These are phyloP conservation scores for Pachyrhizus erosus DNA, from an alignment of 306 rosid genomes.

Conservation along the genomic window DNA sequence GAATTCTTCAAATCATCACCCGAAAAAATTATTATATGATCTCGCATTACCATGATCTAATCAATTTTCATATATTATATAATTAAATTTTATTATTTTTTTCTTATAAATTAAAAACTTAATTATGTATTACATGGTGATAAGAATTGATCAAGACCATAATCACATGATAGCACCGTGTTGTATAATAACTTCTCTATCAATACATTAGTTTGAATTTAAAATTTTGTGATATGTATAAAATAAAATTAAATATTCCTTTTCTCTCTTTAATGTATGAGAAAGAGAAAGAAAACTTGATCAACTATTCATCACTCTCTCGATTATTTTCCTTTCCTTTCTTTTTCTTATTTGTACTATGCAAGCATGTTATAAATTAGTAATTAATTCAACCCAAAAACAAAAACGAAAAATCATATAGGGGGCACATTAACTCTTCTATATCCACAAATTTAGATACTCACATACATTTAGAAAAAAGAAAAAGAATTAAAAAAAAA, in stretches of 20 bases:
- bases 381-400: constrained; percentile 17
- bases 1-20: neutral
- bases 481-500: neutral
- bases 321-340: neutral
- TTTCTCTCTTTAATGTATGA: neutral
- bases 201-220: neutral
- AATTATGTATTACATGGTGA: neutral
- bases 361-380: constrained; percentile 30
- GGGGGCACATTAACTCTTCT: constrained; percentile 33
- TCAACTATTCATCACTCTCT: neutral
- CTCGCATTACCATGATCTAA: neutral
- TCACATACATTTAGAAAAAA: constrained; percentile 31
- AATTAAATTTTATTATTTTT: neutral
- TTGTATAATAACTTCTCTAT: neutral
- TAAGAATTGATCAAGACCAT: neutral
- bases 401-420: constrained; percentile 11
- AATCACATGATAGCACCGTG: too few relatives aligned
- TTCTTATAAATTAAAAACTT: neutral
- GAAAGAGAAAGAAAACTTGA: neutral
- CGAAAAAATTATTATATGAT: neutral
- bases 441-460: constrained; percentile 65
- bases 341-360: neutral
- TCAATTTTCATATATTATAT: neutral
- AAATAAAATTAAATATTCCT: neutral
- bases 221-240: neutral